These are phyloP conservation scores for Cucumis cinereus DNA, from an alignment of 306 rosid species.

Conservation along the genomic window DNA sequence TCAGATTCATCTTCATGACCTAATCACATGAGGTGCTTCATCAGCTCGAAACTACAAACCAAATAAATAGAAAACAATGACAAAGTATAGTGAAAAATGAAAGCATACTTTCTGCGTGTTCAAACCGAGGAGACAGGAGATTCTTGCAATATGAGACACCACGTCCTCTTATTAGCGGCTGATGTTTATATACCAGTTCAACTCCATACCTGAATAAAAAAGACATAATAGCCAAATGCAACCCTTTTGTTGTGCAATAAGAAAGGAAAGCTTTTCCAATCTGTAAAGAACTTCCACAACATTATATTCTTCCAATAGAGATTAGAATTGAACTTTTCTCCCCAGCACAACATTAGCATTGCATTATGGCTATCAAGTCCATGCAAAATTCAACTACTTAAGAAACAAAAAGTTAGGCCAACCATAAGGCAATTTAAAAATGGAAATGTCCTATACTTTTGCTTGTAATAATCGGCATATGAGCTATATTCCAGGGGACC, in stretches of 20 bases:
- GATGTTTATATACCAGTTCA: constrained; percentile 70
- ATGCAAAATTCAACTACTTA: constrained; percentile 6
- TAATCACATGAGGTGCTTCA: constrained; percentile 20
- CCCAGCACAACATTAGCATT: constrained; percentile 46
- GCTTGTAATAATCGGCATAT: constrained; percentile 96
- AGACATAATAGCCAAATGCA: constrained; percentile 50
- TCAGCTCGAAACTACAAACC: constrained; percentile 8
- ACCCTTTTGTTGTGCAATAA: constrained; percentile 50
- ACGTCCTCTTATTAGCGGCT: constrained; percentile 86
- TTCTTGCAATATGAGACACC: constrained; percentile 99
- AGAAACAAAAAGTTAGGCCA: constrained; percentile 4
- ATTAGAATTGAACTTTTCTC: constrained; percentile 37
- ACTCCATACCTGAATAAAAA: constrained; percentile 75
- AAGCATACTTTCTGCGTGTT: constrained; percentile 64
- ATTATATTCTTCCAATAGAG: constrained; percentile 39
- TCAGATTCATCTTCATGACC: constrained; percentile 67
- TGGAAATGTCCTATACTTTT: constrained; percentile 48
- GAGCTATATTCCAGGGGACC: constrained; percentile 98
- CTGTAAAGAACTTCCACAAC: constrained; percentile 38
- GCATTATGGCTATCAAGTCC: constrained; percentile 31
- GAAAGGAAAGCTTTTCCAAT: constrained; percentile 50
- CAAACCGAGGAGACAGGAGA: constrained; percentile 90
- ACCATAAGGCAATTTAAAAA: constrained; percentile 6
- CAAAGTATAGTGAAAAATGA: constrained; percentile 9
- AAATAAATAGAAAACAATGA: constrained; percentile 1